Base-by-base conservation (phyloP, 352 stramenopile genomes). In the Pythium rishiriense region DNA sequence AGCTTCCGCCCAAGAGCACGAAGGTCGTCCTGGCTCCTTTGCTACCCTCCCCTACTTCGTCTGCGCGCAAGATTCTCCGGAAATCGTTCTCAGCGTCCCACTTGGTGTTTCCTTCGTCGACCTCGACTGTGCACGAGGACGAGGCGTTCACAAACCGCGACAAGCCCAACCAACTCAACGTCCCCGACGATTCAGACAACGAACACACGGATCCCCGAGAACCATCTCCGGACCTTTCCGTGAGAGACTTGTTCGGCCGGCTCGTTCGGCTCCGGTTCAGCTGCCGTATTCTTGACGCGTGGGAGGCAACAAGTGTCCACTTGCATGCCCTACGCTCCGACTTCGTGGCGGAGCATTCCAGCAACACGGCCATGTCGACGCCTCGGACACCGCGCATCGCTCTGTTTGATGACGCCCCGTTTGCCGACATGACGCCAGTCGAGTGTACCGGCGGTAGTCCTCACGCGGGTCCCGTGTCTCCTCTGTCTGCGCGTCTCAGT, bases 331-430 rank as follows among this genome's bases (percentile, higher is more conserved):
- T 54, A 17, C 10, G 47, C 5, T 21, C 37, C 4, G 17, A 5
- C 37, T 45, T 14, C 4, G n/a, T 4, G 4, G 21, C 5, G 22
- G 46, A 52, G 25, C 21, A 31, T 25, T 19, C 48, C 5, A 12
- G 15, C 8, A 14, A 12, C 31, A n/a, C 31, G 14, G 4, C 51
- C 22, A 21, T 2, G 1, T 26, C 8, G 12, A 43, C 28, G 5
- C 55, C 29, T 14, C 43, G 57, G 4, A 64, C 57, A n/a, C 57
- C 57, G 2, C 57, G 57, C 4, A 25, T 64, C 4, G 57, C 57
- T 10, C 12, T 64, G 10, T 64, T 64, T 41, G 57, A 64, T 21
- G 24, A 29, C 21, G 37, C n/a, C 14, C 57, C 57, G 46, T 64
- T 64, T 49, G 57, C 57, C 19, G 46, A 41, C 1, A 37, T 64